Base-by-base conservation (phyloP, 352 stramenopile genomes). In the Globisporangium nunn region DNA sequence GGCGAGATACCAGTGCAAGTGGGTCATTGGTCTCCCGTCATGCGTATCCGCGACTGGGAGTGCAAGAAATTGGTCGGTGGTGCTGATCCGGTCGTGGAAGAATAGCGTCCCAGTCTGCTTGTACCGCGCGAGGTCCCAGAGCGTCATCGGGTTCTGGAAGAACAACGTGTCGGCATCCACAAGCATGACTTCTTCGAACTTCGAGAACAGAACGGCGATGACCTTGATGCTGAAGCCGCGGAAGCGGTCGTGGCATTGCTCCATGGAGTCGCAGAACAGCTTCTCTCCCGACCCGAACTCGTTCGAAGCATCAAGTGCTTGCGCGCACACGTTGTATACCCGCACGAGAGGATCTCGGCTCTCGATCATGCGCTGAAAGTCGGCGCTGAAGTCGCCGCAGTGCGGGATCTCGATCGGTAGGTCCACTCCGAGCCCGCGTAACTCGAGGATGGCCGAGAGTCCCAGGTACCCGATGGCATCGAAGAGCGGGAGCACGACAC, bases 161-260 rank as follows among this genome's bases (percentile, higher is more conserved):
- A 89, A 75, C 40, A 89, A 54, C 10, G 72, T 72, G 58, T 93
- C 82, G 35, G 81, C 81, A 67, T 93, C 82, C 30, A 91, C 52
- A 28, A 91, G 58, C 82, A 91, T 88, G 39, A 91, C 58, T 48
- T 93, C 72, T 40, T 78, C 58, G 45, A 93, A 90, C 6, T 61
- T 68, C 12, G 82, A 91, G 54, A 84, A 78, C 6, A 90, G 29
- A 2, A 91, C 53, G 14, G 69, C 61, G 40, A 91, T 49, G 49
- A 88, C 54, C 71, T 89, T 89, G 58, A 91, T 80, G 44, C 68
- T 62, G 50, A 88, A 91, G 43, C 61, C 70, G 4, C 81, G 72
- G 62, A 76, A 89, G 10, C 58, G 63, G 54, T 62, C 58, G 31
- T 80, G 67, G 54, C 81, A 91, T 28, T 70, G 47, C 7, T 63